These are phyloP conservation scores for Schizopora paradoxa DNA, from an alignment of 1,284 basidiomycete genomes.

Conservation along the genomic window DNA sequence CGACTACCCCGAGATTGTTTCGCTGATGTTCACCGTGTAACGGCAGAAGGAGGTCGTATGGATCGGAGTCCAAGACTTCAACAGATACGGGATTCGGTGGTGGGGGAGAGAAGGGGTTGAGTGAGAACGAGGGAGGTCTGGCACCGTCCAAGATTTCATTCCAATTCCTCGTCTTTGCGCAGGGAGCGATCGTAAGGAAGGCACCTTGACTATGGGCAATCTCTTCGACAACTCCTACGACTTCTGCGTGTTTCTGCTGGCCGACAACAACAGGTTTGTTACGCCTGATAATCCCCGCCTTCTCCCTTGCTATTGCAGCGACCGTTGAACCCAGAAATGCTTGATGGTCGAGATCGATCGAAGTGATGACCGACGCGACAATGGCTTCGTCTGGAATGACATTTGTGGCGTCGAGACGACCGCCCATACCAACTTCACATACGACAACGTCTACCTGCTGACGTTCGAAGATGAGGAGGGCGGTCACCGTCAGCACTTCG, in stretches of 20 bases:
- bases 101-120: constrained; percentile 35
- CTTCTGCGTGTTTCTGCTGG: constrained; percentile 54
- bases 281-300: constrained; percentile 74
- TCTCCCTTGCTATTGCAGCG: constrained; percentile 74
- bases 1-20: constrained; percentile 71
- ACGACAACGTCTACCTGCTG: constrained; percentile 74
- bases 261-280: constrained; percentile 75
- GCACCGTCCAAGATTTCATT: constrained; percentile 34
- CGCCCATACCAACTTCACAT: constrained; percentile 95
- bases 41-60: constrained; percentile 43
- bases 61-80: constrained; percentile 32
- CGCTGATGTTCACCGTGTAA: constrained; percentile 82
- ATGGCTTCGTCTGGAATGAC: constrained; percentile 67
- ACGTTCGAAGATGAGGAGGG: constrained; percentile 68
- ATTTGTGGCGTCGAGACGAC: constrained; percentile 91
- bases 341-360: constrained; percentile 92
- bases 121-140: constrained; percentile 27
- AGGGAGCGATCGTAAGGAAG: constrained; percentile 32
- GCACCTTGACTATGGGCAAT: constrained; percentile 39
- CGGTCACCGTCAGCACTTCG: constrained; percentile 81
- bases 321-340: constrained; percentile 80
- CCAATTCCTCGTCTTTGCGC: constrained; percentile 32
- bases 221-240: constrained; percentile 36
- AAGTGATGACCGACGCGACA: constrained; percentile 76
- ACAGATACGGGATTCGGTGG: constrained; percentile 37